These are phyloP conservation scores for Cichorium intybus DNA, from an alignment of 140 eudicot species.

Conservation along the genomic window DNA sequence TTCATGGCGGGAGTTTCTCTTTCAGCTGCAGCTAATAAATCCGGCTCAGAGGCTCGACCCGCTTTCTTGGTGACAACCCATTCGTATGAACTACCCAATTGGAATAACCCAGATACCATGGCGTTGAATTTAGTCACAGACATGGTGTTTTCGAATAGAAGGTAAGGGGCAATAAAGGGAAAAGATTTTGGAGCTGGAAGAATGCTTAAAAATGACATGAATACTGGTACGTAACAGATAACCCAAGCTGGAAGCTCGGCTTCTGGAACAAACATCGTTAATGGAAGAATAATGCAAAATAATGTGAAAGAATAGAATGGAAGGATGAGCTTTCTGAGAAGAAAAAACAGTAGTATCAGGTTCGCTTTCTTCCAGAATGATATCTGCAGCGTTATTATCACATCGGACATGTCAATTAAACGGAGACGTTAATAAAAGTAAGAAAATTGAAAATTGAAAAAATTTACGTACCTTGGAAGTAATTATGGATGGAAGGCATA, in stretches of 20 bases:
- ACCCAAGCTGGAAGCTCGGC: constrained; percentile 91
- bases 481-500: constrained; percentile 61
- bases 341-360: constrained; percentile 76
- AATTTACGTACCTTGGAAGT: constrained; percentile 60
- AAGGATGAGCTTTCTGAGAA: constrained; percentile 79
- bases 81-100: constrained; percentile 70
- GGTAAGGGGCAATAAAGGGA: constrained; percentile 87
- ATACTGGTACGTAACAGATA: constrained; percentile 81
- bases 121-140: constrained; percentile 94
- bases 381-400: constrained; percentile 57
- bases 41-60: constrained; percentile 87
- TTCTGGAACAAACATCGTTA: constrained; percentile 92
- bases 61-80: constrained; percentile 90
- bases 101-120: constrained; percentile 79
- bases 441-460: background rate
- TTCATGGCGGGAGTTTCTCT: background rate
- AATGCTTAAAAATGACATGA: constrained; percentile 71
- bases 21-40: constrained; percentile 55
- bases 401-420: background rate
- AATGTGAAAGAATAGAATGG: constrained; percentile 95
- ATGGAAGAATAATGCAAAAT: constrained; percentile 91
- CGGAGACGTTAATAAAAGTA: background rate
- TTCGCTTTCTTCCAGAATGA: constrained; percentile 68
- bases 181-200: constrained; percentile 80
- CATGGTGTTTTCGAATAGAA: constrained; percentile 89